phyloP scores from a whole-genome alignment of 1,284 basidiomycete species.

The Nidula niveotomentosa region DNA sequence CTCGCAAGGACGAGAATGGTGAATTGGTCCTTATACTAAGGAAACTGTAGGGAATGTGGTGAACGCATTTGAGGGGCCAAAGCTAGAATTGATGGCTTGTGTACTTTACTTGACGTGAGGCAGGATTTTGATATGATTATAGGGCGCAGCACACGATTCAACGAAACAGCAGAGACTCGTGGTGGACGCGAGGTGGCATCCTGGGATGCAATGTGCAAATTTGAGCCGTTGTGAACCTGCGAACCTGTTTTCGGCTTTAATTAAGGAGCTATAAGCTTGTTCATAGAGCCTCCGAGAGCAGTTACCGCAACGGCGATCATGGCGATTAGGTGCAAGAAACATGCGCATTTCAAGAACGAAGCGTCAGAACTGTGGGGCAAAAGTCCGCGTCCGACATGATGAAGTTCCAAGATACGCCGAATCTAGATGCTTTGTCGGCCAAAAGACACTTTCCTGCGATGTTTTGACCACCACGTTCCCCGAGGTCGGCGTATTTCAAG shows the following conservation, averaged over 20 bases:
- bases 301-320: slow-evolving; percentile 1
- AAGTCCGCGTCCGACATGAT: background rate
- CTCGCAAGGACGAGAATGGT: slow-evolving; percentile 6
- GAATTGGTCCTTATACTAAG: slow-evolving; percentile 18
- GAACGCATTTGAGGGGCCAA: slow-evolving; percentile 17
- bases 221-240: background rate
- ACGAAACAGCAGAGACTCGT: slow-evolving; percentile 14
- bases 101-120: slow-evolving; percentile 14
- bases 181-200: slow-evolving; percentile 18
- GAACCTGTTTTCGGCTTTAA: background rate
- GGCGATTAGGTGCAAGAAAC: background rate
- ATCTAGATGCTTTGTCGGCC: background rate
- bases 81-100: slow-evolving; percentile 15
- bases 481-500: background rate
- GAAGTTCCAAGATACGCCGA: background rate
- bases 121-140: slow-evolving; percentile 2
- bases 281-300: no score
- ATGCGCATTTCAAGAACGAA: no score
- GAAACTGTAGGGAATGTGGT: slow-evolving; percentile 18
- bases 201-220: background rate
- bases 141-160: slow-evolving; percentile 9
- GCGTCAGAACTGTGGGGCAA: background rate
- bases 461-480: background rate
- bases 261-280: background rate
- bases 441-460: background rate